Evolutionary conservation across 1,139 yeast genomes (phyloP), one percentile per base, ranked within the genome.

Genomic region (Debaryomyces fabryi): DNA sequence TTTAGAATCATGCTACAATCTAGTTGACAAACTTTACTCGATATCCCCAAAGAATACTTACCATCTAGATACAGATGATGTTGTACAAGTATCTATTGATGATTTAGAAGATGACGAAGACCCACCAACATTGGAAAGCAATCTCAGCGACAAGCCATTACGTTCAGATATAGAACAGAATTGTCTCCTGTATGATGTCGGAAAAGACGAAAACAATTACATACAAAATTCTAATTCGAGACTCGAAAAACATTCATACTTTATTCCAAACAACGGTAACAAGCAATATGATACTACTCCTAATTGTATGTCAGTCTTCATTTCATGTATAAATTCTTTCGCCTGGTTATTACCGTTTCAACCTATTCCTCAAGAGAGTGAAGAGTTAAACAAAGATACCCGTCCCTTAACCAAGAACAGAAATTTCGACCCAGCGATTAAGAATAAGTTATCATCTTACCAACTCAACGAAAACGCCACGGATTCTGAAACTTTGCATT

Each of bases 31-130:
- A 47, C 55, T 72, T 36, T 73, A 72, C 49, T 68, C 78, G 0
- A 72, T 74, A 1, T 71, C 77, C 1, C 79, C 79, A 0, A 70
- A 62, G 46, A 71, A 72, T 47, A 72, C 78, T 0, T 68, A 62
- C 49, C 72, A 72, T 55, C 58, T 72, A 40, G 62, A 68, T 40
- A 57, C 64, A 15, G 71, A 68, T 16, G 63, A 68, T 4, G 73
- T 72, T n/a, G 56, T 62, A 44, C 72, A 68, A 13, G 59, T 62
- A 6, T 50, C 50, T 12, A 48, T 49, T 25, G 63, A 58, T 40
- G 53, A 50, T 24, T 46, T 48, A 6, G 49, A 45, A 39, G 52
- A 49, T 12, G 29, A 20, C 9, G 36, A 40, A 3, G 18, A 30
- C 12, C 2, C 24, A n/a, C 23, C 9, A 27, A 15, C 23, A 13